Base-by-base conservation (phyloP, 306 rosid genomes). In the Rosa lucieae region DNA sequence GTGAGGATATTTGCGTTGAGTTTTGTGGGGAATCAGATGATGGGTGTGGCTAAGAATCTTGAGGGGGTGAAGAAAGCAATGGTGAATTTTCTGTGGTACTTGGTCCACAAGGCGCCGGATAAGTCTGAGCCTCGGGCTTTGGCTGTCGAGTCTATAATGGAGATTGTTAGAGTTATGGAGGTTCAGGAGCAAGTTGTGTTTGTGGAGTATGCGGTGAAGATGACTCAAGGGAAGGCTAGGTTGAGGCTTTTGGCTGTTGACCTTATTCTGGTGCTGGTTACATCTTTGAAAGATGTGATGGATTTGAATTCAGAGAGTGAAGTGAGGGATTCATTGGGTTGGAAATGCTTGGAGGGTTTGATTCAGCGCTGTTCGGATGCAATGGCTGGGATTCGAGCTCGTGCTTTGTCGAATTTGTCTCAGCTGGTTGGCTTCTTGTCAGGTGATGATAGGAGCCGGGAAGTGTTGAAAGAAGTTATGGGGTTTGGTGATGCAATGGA, bases 211-310 rank as follows among this genome's bases (percentile, higher is more conserved):
- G 99, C 84, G 70, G 84, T 89, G 89, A 86, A 86, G 71, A 91
- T 92, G 97, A 76, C 87, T 21, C 87, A 69, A 55, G 99, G 99
- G 72, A 94, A 89, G 78, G 75, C 88, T 3, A 92, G 70, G 73
- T 88, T 91, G 71, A 87, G 99, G 91, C 89, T 94, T 37, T 80
- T 94, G 73, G 95, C 87, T 0, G 94, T 87, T 84, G 99, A 94
- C 86, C 91, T 94, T 70, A 86, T 91, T 78, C 78, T 84, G 83
- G 83, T 73, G 56, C 72, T 94, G 21, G 79, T 88, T 29, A 84
- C 49, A 42, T 76, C 88, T 0, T 83, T 91, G 83, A 85, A 65
- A 79, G 93, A 87, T 84, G 92, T 90, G 6, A 72, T 89, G 79
- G 89, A 84, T 6, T 78, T 88, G 91, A 66, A 85, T 73, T 90